Evolutionary conservation across 176 grass and related monocot species (phyloP).

Genomic region (Zizania latifolia): DNA sequence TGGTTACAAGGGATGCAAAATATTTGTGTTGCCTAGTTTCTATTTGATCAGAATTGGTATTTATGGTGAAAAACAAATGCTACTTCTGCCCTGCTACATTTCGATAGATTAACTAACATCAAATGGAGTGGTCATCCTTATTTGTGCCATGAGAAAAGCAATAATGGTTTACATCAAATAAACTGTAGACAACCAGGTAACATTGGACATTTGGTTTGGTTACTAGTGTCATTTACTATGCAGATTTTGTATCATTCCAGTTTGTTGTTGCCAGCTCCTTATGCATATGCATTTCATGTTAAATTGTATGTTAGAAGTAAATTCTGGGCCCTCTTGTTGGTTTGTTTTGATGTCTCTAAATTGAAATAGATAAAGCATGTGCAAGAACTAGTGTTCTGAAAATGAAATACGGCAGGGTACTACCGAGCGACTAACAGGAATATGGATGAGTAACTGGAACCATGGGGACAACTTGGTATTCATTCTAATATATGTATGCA

Average conservation of each 20-base stretch:
- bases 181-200: neutral
- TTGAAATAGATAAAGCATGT: conserved; percentile 9
- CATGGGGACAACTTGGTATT: neutral
- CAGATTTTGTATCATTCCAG: neutral
- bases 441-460: neutral
- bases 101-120: neutral
- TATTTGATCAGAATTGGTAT: neutral
- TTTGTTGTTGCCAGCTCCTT: conserved; percentile 8
- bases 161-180: neutral
- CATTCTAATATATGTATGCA: neutral
- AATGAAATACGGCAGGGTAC: neutral
- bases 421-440: neutral
- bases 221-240: neutral
- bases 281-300: neutral
- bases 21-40: neutral
- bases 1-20: neutral
- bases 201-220: neutral
- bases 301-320: conserved; percentile 6
- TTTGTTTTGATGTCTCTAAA: neutral
- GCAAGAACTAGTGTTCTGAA: neutral
- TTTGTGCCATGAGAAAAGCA: neutral
- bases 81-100: neutral
- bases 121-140: neutral
- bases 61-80: neutral
- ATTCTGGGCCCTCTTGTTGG: neutral